A percentile compares a stretch with the other conserved stretches of the same genome.
phyloP scores from a whole-genome alignment of 148 eudicot species.

The Rhododendron kiyosumense region DNA sequence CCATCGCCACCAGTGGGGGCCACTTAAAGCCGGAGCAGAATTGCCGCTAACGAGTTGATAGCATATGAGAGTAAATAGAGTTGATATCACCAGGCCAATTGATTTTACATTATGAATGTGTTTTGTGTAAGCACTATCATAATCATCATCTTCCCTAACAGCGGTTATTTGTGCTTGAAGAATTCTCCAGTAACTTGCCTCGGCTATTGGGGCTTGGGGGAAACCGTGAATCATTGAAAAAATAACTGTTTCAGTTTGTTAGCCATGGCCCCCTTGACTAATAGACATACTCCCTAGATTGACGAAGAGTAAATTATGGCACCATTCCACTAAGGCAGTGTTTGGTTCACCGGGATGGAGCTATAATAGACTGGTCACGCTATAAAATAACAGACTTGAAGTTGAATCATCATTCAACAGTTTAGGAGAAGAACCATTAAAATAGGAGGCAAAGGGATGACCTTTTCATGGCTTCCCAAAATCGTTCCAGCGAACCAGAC shows the following conservation, averaged over 20 bases:
- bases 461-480: background rate
- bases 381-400: background rate
- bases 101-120: background rate
- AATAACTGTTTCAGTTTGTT: background rate
- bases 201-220: background rate
- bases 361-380: background rate
- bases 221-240: background rate
- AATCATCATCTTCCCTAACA: background rate
- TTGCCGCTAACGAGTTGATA: too few relatives aligned
- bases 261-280: background rate
- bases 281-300: background rate
- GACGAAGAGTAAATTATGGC: background rate
- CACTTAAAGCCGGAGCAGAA: background rate
- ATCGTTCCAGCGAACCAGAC: background rate
- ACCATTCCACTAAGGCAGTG: background rate
- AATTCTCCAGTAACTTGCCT: background rate
- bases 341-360: background rate
- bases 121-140: background rate
- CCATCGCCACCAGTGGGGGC: background rate
- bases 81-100: background rate
- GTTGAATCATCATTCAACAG: background rate
- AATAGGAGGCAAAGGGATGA: background rate
- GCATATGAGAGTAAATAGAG: too few relatives aligned
- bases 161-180: background rate
- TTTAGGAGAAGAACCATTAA: background rate